phyloP scores from a whole-genome alignment of 805 yeast species.

The Kurtzmaniella fragi region DNA sequence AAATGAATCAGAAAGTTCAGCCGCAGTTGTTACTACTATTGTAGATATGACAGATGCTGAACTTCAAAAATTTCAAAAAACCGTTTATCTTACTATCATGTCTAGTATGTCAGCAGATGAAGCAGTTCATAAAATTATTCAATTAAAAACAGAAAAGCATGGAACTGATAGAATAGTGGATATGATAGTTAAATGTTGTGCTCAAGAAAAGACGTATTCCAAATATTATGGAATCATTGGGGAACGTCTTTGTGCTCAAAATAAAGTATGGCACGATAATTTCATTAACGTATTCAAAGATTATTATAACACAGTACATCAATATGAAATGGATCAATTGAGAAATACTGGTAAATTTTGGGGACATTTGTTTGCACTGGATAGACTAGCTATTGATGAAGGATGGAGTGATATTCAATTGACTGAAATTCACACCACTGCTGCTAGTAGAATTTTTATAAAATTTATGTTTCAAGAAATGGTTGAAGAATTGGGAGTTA shows the following conservation, averaged over 20 bases:
- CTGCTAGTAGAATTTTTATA: constrained; percentile 75
- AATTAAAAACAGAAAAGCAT: constrained; percentile 27
- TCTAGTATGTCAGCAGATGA: constrained; percentile 90
- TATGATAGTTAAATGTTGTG: constrained; percentile 73
- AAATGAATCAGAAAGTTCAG: constrained; percentile 10
- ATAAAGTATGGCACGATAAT: constrained; percentile 50
- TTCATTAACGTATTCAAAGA: constrained; percentile 51
- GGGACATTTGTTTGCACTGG: constrained; percentile 77
- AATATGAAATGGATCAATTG: constrained; percentile 65
- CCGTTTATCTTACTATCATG: constrained; percentile 77
- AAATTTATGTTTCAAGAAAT: constrained; percentile 78
- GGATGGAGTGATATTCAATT: constrained; percentile 51
- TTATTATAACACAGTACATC: constrained; percentile 55
- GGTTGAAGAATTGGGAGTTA: constrained; percentile 68
- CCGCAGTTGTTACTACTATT: constrained; percentile 22
- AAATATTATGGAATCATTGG: constrained; percentile 78
- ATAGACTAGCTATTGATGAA: constrained; percentile 57
- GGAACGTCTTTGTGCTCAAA: constrained; percentile 53
- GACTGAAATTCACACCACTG: constrained; percentile 68
- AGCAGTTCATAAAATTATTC: constrained; percentile 79
- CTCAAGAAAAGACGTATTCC: constrained; percentile 82
- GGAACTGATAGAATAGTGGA: constrained; percentile 56
- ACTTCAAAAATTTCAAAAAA: constrained; percentile 62
- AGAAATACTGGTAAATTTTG: constrained; percentile 79
- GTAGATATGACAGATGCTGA: constrained; percentile 68